Evolutionary conservation across 1,284 basidiomycete species (phyloP).

Genomic region (Pterulicium gracile): DNA sequence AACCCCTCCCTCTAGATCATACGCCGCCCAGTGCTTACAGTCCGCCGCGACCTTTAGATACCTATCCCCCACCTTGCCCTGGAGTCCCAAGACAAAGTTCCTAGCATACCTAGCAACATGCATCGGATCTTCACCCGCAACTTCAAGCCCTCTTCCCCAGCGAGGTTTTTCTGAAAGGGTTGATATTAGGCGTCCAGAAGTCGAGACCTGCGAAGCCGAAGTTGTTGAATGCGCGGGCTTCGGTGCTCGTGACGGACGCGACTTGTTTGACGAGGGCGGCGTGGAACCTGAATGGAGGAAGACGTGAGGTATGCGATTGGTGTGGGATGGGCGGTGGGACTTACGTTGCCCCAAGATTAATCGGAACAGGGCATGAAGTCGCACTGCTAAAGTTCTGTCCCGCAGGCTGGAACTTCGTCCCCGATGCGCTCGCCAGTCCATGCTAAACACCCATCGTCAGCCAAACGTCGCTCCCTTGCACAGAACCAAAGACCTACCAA

Average conservation of each 20-base stretch:
- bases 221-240: constrained; percentile 48
- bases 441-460: constrained; percentile 23
- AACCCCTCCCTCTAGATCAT: constrained; percentile 42
- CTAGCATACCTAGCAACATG: constrained; percentile 41
- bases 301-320: background rate
- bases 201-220: constrained; percentile 36
- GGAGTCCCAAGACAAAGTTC: constrained; percentile 41
- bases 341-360: constrained; percentile 76
- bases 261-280: constrained; percentile 36
- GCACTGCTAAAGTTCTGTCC: constrained; percentile 40
- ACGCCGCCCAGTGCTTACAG: constrained; percentile 49
- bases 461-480: background rate
- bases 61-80: constrained; percentile 40
- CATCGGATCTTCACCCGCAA: constrained; percentile 48
- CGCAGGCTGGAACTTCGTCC: constrained; percentile 33
- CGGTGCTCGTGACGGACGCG: constrained; percentile 39
- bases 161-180: constrained; percentile 51
- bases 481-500: constrained; percentile 21
- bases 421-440: constrained; percentile 40
- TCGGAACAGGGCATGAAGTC: constrained; percentile 63
- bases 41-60: constrained; percentile 41
- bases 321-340: background rate
- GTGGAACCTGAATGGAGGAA: constrained; percentile 40
- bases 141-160: constrained; percentile 52
- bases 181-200: constrained; percentile 52